Base-by-base conservation (phyloP, 2,329 filamentous ascomycete genomes). In the Proliferodiscus dingleyae region DNA sequence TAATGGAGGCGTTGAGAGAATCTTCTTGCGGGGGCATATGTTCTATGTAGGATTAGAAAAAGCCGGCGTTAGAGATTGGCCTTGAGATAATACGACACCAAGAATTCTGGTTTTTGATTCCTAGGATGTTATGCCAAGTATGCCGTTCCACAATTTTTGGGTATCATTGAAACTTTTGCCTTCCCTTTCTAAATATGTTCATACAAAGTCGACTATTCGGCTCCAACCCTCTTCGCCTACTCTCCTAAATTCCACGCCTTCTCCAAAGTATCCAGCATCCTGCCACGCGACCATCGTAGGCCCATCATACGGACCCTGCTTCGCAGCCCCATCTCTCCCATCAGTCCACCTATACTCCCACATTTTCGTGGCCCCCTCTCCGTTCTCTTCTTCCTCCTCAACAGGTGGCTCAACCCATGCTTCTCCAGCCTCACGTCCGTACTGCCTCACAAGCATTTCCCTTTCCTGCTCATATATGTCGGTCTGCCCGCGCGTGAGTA, bases 301-400 rank as follows among this genome's bases (percentile, higher is more conserved):
- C 6, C 77, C 79, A 61, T 96, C 89, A 64, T 89, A 98, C 0
- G 93, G 91, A 0, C 93, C 93, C 65, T 98, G 89, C 47, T 78
- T 77, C 38, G 80, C 77, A 9, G 79, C 87, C 22, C 80, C 85
- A 61, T 95, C 91, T 32, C 89, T 77, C 15, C 87, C 88, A 64
- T 95, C 89, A 30, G 81, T 83, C 93, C 93, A 98, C 47, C 88
- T 78, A 64, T 89, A 98, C 66, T 97, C 87, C 90, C 91, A 98
- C 73, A 80, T 77, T 28, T 68, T 68, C 2, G 58, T n/a, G n/a
- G n/a, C n/a, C n/a, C n/a, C 49, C 5, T 22, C 26, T 1, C 48
- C 50, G 33, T 53, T 46, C 13, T 26, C 32, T 29, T 43, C 57
- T 26, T 60, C 59, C 15, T 61, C 62, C 19, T 66, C 61, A 37